phyloP scores from a whole-genome alignment of 805 yeast species.

The Saccharomycopsis capsularis region DNA sequence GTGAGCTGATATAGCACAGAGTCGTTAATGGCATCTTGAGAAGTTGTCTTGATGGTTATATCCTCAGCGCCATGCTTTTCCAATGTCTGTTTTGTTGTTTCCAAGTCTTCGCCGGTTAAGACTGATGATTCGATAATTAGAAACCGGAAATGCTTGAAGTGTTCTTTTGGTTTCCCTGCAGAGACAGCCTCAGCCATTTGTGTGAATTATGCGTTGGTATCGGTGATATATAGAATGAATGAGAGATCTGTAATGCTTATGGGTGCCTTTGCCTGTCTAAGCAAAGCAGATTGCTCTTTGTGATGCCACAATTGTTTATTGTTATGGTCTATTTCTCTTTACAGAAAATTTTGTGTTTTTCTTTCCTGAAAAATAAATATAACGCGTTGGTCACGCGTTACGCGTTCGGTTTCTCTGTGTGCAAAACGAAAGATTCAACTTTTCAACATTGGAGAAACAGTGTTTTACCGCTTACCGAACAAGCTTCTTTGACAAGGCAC shows the following conservation, averaged over 20 bases:
- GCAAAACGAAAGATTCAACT: too few relatives aligned
- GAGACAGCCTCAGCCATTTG: not conserved
- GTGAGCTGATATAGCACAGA: slow-evolving; percentile 23
- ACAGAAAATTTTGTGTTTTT: not conserved
- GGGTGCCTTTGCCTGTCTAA: not conserved
- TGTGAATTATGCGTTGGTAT: not conserved
- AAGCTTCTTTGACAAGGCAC: not conserved
- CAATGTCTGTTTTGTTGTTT: slow-evolving; percentile 23
- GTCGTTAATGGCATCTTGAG: not conserved
- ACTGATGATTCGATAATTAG: slow-evolving; percentile 24
- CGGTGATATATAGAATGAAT: not conserved
- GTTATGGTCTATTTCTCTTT: not conserved
- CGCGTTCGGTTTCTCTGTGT: too few relatives aligned
- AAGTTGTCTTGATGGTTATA: slow-evolving; percentile 15
- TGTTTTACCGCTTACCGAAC: not conserved
- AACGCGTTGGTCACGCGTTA: too few relatives aligned
- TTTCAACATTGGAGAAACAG: not conserved
- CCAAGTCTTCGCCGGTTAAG: slow-evolving; percentile 19
- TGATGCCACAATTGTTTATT: not conserved
- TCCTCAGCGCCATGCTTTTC: slow-evolving; percentile 25
- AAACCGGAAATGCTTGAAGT: slow-evolving; percentile 24
- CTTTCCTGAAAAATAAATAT: too few relatives aligned
- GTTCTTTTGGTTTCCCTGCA: slow-evolving; percentile 1
- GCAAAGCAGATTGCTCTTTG: not conserved
- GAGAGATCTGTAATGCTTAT: not conserved